These are phyloP conservation scores for Pyrus hybrid DNA, from an alignment of 331 rosid genomes.

Conservation along the genomic window DNA sequence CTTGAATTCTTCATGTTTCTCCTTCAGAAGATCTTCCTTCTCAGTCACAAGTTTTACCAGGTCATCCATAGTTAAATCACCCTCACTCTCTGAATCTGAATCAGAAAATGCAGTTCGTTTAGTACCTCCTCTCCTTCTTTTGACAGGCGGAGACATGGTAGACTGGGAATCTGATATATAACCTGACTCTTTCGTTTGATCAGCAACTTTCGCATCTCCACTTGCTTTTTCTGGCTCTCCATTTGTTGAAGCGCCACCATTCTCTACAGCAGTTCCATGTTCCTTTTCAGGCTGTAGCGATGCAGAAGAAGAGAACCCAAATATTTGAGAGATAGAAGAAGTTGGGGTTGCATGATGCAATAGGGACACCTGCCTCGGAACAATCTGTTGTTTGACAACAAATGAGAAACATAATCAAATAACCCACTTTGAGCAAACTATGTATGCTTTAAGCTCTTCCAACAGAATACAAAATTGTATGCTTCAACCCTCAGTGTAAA, in stretches of 20 bases:
- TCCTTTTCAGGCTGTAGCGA: slow-evolving; percentile 52
- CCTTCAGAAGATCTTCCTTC: slow-evolving; percentile 69
- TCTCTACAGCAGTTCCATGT: slow-evolving; percentile 20
- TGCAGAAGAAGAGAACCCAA: slow-evolving; percentile 55
- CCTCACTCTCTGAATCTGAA: slow-evolving; percentile 59
- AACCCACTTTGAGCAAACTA: neutral
- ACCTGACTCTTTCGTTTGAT: slow-evolving; percentile 56
- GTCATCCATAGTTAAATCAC: slow-evolving; percentile 53
- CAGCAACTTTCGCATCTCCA: slow-evolving; percentile 33
- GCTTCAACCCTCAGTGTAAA: neutral
- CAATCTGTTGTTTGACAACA: slow-evolving; percentile 27
- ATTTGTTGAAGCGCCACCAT: slow-evolving; percentile 5
- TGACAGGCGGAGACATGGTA: slow-evolving; percentile 12
- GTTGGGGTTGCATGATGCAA: slow-evolving; percentile 20
- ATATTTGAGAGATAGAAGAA: slow-evolving; percentile 32
- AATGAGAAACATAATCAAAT: neutral
- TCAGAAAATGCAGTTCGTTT: slow-evolving; percentile 58
- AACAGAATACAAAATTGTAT: neutral
- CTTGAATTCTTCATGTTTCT: slow-evolving; percentile 72
- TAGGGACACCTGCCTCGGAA: slow-evolving; percentile 34
- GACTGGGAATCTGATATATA: slow-evolving; percentile 33
- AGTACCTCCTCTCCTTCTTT: slow-evolving; percentile 30
- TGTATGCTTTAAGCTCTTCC: neutral
- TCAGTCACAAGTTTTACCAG: slow-evolving; percentile 63
- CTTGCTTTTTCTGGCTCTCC: slow-evolving; percentile 29